phyloP scores from a whole-genome alignment of 2,329 filamentous ascomycete genomes.

The Tolypocladium pustulatum region DNA sequence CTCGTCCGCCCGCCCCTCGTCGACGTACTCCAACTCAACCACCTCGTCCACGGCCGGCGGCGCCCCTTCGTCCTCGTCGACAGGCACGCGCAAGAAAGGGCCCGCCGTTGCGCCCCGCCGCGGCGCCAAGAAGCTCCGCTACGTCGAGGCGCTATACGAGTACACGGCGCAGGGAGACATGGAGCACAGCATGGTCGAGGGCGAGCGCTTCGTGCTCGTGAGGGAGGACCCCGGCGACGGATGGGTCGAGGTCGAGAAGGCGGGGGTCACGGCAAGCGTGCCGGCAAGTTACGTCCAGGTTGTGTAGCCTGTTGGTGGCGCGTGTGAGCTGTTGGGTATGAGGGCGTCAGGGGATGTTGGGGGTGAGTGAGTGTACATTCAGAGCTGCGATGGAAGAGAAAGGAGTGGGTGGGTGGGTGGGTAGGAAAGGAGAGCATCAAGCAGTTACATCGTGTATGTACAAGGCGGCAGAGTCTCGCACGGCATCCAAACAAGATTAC shows the following conservation, averaged over 20 bases:
- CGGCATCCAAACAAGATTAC: background rate
- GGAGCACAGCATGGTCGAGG: slow-evolving; percentile 84
- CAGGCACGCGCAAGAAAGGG: slow-evolving; percentile 67
- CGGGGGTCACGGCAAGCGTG: slow-evolving; percentile 76
- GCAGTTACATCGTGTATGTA: background rate
- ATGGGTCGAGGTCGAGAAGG: slow-evolving; percentile 94
- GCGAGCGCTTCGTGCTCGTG: slow-evolving; percentile 83
- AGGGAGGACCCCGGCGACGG: slow-evolving; percentile 85
- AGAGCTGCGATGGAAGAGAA: background rate
- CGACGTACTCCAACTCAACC: slow-evolving; percentile 65
- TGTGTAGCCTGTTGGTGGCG: slow-evolving; percentile 38
- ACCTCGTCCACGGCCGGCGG: slow-evolving; percentile 21
- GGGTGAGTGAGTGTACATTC: background rate
- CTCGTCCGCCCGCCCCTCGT: slow-evolving; percentile 49
- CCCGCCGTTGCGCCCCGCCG: slow-evolving; percentile 83
- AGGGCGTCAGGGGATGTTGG: background rate
- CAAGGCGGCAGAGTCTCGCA: background rate
- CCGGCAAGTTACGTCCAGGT: slow-evolving; percentile 87
- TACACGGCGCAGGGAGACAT: slow-evolving; percentile 77
- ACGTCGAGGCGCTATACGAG: slow-evolving; percentile 87
- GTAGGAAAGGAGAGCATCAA: background rate
- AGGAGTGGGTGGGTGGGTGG: background rate
- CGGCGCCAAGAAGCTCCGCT: slow-evolving; percentile 86
- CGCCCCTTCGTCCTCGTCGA: slow-evolving; percentile 12
- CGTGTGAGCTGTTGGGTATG: background rate